phyloP scores from a whole-genome alignment of 495 filamentous ascomycete genomes.

The Physcia stellaris region DNA sequence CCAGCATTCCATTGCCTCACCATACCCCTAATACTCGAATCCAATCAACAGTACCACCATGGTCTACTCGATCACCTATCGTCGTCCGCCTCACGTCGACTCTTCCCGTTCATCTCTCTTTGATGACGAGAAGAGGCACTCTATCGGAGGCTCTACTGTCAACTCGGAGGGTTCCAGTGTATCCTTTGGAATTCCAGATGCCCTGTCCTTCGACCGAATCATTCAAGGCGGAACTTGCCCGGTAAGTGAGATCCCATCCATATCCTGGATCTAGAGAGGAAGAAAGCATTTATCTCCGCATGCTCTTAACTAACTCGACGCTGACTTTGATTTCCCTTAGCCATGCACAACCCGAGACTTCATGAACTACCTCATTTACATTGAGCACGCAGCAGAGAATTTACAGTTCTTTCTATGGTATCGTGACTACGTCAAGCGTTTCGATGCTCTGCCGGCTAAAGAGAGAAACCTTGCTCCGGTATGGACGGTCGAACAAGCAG shows the following conservation, averaged over 20 bases:
- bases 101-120: constrained; percentile 12
- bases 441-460: constrained; percentile 33
- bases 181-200: constrained; percentile 44
- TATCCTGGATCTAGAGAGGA: neutral
- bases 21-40: too few relatives aligned
- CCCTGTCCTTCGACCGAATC: constrained; percentile 58
- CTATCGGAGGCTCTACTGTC: constrained; percentile 16
- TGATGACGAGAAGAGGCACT: constrained; percentile 17
- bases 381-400: constrained; percentile 63
- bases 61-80: constrained; percentile 37
- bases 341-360: constrained; percentile 64
- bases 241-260: too few relatives aligned
- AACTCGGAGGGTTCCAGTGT: constrained; percentile 13
- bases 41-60: constrained; percentile 20
- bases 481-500: constrained; percentile 46
- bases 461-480: constrained; percentile 44
- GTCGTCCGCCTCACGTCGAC: constrained; percentile 25
- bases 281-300: neutral
- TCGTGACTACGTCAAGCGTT: constrained; percentile 49
- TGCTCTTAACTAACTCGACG: neutral
- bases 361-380: constrained; percentile 66
- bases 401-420: constrained; percentile 72
- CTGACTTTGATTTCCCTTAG: constrained; percentile 22
- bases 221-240: constrained; percentile 61
- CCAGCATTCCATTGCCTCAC: too few relatives aligned